A percentile compares a stretch with the other conserved stretches of the same genome.
Conservation (phyloP, 1,139 yeast species). For the Arxiozyma heterogenica region DNA sequence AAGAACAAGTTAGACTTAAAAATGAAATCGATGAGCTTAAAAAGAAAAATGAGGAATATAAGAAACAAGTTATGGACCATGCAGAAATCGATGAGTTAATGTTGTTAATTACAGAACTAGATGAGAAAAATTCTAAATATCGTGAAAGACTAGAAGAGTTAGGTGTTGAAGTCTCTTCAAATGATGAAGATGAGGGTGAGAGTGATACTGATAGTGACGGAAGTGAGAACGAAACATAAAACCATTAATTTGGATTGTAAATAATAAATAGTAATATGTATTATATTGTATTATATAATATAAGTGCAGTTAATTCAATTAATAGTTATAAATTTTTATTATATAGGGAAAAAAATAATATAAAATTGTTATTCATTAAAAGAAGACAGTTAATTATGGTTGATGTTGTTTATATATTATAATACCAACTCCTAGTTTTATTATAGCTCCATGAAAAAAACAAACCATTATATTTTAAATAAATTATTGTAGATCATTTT, state of each 20-base stretch:
- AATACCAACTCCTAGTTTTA: too few species aligned
- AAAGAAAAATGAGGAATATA: slow-evolving; percentile 11
- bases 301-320: background rate
- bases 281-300: too few species aligned
- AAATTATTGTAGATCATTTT: too few species aligned
- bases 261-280: too few species aligned
- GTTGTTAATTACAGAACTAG: slow-evolving; percentile 65
- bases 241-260: background rate
- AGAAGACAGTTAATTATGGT: too few species aligned
- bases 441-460: too few species aligned
- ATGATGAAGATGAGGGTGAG: slow-evolving; percentile 44
- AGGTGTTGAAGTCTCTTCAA: slow-evolving; percentile 45
- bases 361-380: too few species aligned
- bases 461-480: too few species aligned
- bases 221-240: slow-evolving; percentile 14
- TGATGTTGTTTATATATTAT: too few species aligned
- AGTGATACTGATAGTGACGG: slow-evolving; percentile 33
- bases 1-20: background rate
- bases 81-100: slow-evolving; percentile 66
- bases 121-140: slow-evolving; percentile 56
- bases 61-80: slow-evolving; percentile 13
- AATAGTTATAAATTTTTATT: too few species aligned
- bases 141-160: slow-evolving; percentile 42
- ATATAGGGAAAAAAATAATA: too few species aligned
- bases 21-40: slow-evolving; percentile 7